Base-by-base conservation (phyloP, 78 protist species). In the Speleostelium caveatum region DNA sequence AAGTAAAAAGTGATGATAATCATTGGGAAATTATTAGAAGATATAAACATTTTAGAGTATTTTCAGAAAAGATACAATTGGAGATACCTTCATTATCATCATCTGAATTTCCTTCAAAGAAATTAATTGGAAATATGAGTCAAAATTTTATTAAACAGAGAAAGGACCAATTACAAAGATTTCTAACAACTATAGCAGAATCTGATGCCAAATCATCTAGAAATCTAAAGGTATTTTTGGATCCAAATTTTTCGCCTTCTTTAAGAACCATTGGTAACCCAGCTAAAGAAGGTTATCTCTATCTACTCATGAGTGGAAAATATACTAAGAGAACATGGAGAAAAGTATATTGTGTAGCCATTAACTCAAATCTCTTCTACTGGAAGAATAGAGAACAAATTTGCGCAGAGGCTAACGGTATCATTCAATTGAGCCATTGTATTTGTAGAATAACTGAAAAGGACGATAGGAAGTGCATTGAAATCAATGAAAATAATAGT, bases 81-180 rank as follows among this genome's bases (percentile, higher is more conserved):
- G 91, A 83, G 26, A 72, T 83, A 30, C 55, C 59, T 8, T 56
- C 80, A 22, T 41, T 83, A 12, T 26, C 72, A 39, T 16, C 72
- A 71, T 67, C 69, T 41, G 91, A 83, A 17, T 83, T 83, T 45
- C 91, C 91, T 35, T 69, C 91, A 12, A 83, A 83, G 58, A 83
- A 83, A 58, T 30, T 71, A 10, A 69, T 83, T 59, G 91, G 91
- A 35, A 83, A 83, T 60, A 83, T 83, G 91, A 69, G 66, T 60
- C 80, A 68, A 38, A 33, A 53, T 2, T 83, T 83, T 45, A 69
- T 83, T 28, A 83, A 83, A 53, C 75, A 83, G 21, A 17, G 91
- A 22, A 36, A 38, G 17, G 68, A 83, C 3, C 79, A 69, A 45
- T 53, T 83, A 24, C 79, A 83, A 32, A 17, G 39, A 32, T 83